Conservation (phyloP, 176 grass and related monocot genomes). For the Paspalum vaginatum region DNA sequence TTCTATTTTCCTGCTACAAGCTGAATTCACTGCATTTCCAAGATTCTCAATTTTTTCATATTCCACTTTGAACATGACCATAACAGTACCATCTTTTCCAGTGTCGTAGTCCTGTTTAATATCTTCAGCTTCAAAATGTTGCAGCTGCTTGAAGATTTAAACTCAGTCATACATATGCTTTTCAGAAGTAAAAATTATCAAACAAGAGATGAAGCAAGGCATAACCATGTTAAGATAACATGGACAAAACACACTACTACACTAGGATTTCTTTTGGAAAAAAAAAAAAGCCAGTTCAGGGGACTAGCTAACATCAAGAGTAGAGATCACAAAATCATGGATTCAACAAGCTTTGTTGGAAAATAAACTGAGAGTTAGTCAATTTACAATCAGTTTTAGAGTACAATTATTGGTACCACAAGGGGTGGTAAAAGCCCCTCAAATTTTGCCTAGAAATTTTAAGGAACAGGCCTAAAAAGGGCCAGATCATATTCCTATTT, state of each 20-base stretch:
- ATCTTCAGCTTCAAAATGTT: conserved; percentile 87
- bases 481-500: no score
- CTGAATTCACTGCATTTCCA: conserved; percentile 78
- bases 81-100: conserved; percentile 81
- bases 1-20: conserved; percentile 84
- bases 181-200: not conserved
- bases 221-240: conserved; percentile 19
- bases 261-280: not conserved
- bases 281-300: no score
- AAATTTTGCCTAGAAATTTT: no score
- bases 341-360: not conserved
- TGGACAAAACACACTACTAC: not conserved
- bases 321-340: not conserved
- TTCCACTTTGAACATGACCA: conserved; percentile 85
- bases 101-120: conserved; percentile 98
- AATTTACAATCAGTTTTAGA: not conserved
- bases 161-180: conserved; percentile 33
- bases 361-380: conserved; percentile 14
- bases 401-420: not conserved
- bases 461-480: no score
- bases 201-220: not conserved
- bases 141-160: conserved; percentile 68
- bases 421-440: not conserved
- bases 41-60: conserved; percentile 81
- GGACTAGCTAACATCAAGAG: not conserved